Conservation (phyloP, 1,284 basidiomycete species). For the Taiwanofungus camphoratus region DNA sequence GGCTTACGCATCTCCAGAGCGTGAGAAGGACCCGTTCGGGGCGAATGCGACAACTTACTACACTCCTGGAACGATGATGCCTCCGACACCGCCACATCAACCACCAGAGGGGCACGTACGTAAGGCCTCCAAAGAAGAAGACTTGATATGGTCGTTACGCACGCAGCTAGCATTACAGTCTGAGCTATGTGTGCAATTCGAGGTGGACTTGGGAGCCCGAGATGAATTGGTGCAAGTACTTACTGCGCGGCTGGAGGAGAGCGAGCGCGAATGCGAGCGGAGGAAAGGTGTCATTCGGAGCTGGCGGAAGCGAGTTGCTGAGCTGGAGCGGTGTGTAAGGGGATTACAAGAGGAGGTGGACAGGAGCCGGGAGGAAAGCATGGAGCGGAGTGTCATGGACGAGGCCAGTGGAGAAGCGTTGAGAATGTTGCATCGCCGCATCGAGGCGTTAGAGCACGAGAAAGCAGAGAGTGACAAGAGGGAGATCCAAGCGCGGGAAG, state of each 20-base stretch:
- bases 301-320: slow-evolving; percentile 70
- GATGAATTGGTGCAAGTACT: slow-evolving; percentile 65
- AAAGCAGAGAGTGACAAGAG: slow-evolving; percentile 40
- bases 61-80: slow-evolving; percentile 63
- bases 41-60: slow-evolving; percentile 71
- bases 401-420: slow-evolving; percentile 69
- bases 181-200: slow-evolving; percentile 67
- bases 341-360: slow-evolving; percentile 68
- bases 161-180: slow-evolving; percentile 65
- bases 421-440: slow-evolving; percentile 58
- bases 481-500: slow-evolving; percentile 29
- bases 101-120: slow-evolving; percentile 37
- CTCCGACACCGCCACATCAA: slow-evolving; percentile 54
- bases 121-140: slow-evolving; percentile 62
- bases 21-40: slow-evolving; percentile 65
- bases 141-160: slow-evolving; percentile 61
- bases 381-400: slow-evolving; percentile 73
- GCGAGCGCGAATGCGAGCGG: slow-evolving; percentile 56
- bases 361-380: slow-evolving; percentile 54
- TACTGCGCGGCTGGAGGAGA: slow-evolving; percentile 41
- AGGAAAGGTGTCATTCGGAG: slow-evolving; percentile 45
- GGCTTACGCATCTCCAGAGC: slow-evolving; percentile 32
- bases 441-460: slow-evolving; percentile 56
- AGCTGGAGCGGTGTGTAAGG: slow-evolving; percentile 59
- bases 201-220: slow-evolving; percentile 62